Evolutionary conservation across 78 protist genomes (phyloP).

Genomic region (Dictyostelium citrinum): DNA sequence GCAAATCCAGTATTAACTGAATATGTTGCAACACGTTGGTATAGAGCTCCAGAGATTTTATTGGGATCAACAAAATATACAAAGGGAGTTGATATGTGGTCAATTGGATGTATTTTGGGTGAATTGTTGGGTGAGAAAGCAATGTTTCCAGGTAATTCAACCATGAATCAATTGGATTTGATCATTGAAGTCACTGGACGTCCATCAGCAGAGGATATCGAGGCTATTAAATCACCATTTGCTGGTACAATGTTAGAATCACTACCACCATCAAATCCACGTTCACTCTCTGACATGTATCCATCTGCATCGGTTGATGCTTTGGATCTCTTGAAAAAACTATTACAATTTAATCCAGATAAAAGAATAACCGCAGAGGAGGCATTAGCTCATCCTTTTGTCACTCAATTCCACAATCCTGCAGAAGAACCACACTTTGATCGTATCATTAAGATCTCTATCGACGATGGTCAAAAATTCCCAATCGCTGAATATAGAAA

Average conservation of each 20-base stretch:
- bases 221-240: conserved; percentile 87
- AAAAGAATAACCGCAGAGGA: conserved; percentile 95
- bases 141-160: conserved; percentile 97
- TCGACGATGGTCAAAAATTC: conserved; percentile 92
- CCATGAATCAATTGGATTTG: conserved; percentile 97
- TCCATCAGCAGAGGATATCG: conserved; percentile 92
- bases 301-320: conserved; percentile 97
- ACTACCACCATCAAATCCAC: conserved; percentile 79
- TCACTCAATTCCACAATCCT: conserved; percentile 91
- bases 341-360: conserved; percentile 96
- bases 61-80: conserved; percentile 94
- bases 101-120: conserved; percentile 95
- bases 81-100: conserved; percentile 89
- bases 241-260: conserved; percentile 94
- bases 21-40: conserved; percentile 98
- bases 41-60: conserved; percentile 98
- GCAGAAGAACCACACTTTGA: conserved; percentile 82
- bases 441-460: conserved; percentile 75
- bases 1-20: conserved; percentile 96
- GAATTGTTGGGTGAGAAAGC: conserved; percentile 97
- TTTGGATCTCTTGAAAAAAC: conserved; percentile 89
- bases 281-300: conserved; percentile 78
- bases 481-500: conserved; percentile 85
- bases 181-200: conserved; percentile 93
- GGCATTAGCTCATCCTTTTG: conserved; percentile 95